Base-by-base conservation (phyloP, 208 protist species). In the Trypanosoma grayi region DNA sequence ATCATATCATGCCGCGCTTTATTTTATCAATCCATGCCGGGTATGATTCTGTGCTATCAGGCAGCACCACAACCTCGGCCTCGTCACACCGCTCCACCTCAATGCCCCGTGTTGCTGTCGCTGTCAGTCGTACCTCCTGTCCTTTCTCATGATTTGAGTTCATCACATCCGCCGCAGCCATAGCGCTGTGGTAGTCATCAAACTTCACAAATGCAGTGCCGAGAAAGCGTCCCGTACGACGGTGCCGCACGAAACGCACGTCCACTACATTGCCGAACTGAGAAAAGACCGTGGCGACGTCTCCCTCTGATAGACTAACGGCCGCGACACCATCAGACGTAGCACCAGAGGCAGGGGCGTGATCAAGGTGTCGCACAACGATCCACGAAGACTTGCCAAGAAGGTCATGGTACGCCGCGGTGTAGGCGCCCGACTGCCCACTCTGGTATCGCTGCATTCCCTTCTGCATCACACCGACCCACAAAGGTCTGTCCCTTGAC, bases 251-350 rank as follows among this genome's bases (percentile, higher is more conserved):
- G 70, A 88, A 89, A 3, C 80, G 81, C 10, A 95, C 83, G 58
- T 93, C 84, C 1, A 64, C 40, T 8, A 95, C 67, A 44, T 91
- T 75, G 40, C 89, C 89, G 54, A 95, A 95, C 60, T 95, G 89
- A 2, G 89, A 93, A 44, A 95, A 95, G 9, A 92, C 89, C 0
- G 89, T 92, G 0, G 77, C 84, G 2, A 95, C 50, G 57, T 95
- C 89, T 11, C 89, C 85, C 56, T 95, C 85, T 0, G 89, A 90
- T 4, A 91, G 70, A 46, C 79, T 56, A 18, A 61, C 57, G 5
- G 36, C 33, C n/a, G n/a, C n/a, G n/a, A n/a, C n/a, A n/a, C n/a
- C n/a, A n/a, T n/a, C n/a, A n/a, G n/a, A n/a, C n/a, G n/a, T n/a
- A n/a, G n/a, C n/a, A 18, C 51, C 45, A 20, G 22, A 22, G 7